These are phyloP conservation scores for Fusarium verticillioides DNA, from an alignment of 2,329 filamentous ascomycete species.

Conservation along the genomic window DNA sequence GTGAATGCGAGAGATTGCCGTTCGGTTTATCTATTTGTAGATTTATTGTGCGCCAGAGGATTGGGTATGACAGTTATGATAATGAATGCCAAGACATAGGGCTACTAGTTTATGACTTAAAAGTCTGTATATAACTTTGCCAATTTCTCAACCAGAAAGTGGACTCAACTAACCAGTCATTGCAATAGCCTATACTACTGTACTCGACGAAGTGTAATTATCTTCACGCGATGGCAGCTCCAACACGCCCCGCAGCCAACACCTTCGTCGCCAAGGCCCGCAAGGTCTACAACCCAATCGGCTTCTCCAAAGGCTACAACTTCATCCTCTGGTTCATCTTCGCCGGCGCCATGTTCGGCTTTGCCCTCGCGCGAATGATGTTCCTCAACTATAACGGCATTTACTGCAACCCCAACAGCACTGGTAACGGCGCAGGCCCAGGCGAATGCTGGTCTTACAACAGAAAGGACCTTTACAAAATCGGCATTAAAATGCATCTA, in stretches of 20 bases:
- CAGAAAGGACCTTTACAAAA: conserved; percentile 6
- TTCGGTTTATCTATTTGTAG: accelerated
- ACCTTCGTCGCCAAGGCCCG: conserved; percentile 7
- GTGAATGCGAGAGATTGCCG: not conserved
- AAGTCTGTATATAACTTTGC: not conserved
- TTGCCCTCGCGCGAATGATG: conserved; percentile 27
- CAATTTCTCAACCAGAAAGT: no score
- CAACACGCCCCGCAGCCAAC: conserved; percentile 6
- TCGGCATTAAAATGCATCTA: conserved; percentile 60
- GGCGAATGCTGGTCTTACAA: conserved; percentile 24
- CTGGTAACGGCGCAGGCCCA: not conserved
- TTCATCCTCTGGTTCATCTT: conserved; percentile 64
- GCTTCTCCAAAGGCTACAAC: conserved; percentile 58
- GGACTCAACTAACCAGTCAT: accelerated
- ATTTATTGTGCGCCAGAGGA: not conserved
- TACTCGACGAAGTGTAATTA: not conserved
- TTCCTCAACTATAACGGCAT: conserved; percentile 33
- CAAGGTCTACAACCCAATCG: conserved; percentile 58
- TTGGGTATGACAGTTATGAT: not conserved
- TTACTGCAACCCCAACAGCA: conserved; percentile 13
- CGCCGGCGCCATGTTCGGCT: conserved; percentile 49
- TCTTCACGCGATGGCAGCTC: not conserved
- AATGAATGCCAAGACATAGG: not conserved
- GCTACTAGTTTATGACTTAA: not conserved
- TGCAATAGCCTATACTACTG: not conserved